Percentiles rank a stretch among this genome's conserved stretches.
These are phyloP conservation scores for Globisporangium lucens DNA, from an alignment of 352 stramenopile species.

Conservation along the genomic window DNA sequence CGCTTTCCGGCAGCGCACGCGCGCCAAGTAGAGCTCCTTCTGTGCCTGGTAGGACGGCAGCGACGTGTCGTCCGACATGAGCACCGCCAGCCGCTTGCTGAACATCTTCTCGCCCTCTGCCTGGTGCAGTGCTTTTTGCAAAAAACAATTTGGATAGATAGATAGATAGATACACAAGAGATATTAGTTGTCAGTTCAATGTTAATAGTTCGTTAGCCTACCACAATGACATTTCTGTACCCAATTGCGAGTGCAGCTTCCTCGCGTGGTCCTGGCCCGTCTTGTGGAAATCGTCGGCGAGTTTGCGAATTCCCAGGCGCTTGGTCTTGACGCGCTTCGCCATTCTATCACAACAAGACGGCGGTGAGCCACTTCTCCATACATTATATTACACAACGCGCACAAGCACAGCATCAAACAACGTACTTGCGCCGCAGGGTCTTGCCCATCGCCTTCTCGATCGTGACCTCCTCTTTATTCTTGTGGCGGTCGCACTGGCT, in stretches of 20 bases:
- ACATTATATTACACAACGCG: not conserved
- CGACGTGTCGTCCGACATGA: slow-evolving; percentile 49
- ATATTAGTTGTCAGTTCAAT: not conserved
- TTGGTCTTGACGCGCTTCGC: slow-evolving; percentile 51
- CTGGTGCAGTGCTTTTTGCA: slow-evolving; percentile 43
- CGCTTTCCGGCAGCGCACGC: slow-evolving; percentile 54
- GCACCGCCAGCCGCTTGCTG: slow-evolving; percentile 40
- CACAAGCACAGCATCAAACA: not conserved
- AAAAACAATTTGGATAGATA: not conserved
- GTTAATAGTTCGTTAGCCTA: not conserved
- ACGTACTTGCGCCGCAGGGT: slow-evolving; percentile 63
- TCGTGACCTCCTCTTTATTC: slow-evolving; percentile 38
- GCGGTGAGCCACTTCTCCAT: not conserved
- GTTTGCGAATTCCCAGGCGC: slow-evolving; percentile 35
- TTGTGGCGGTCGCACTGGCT: slow-evolving; percentile 8
- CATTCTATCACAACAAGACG: slow-evolving; percentile 32
- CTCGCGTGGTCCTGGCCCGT: slow-evolving; percentile 33
- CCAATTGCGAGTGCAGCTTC: slow-evolving; percentile 53
- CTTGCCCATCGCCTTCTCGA: slow-evolving; percentile 55
- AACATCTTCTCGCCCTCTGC: slow-evolving; percentile 69
- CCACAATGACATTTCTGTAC: slow-evolving; percentile 11
- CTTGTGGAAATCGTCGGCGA: slow-evolving; percentile 48
- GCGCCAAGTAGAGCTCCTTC: slow-evolving; percentile 57
- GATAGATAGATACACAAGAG: slow-evolving; percentile 3
- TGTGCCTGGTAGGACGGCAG: slow-evolving; percentile 50